These are phyloP conservation scores for Plasmodium coatneyi DNA, from an alignment of 169 alveolate species.

Conservation along the genomic window DNA sequence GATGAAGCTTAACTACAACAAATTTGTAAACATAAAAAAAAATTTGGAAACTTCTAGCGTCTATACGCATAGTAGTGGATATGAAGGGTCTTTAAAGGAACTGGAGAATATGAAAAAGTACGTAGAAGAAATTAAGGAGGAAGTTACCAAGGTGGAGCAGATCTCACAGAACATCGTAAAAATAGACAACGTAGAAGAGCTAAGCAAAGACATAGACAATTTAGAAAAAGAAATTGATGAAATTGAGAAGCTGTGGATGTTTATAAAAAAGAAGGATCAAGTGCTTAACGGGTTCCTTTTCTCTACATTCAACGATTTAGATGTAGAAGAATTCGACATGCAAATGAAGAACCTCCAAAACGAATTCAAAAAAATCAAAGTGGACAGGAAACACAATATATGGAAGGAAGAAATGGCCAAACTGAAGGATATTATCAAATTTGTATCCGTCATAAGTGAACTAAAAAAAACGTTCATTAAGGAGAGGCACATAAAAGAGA, in stretches of 20 bases:
- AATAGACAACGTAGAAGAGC: constrained; percentile 66
- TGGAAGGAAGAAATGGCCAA: constrained; percentile 62
- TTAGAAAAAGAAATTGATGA: constrained; percentile 39
- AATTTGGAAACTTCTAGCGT: constrained; percentile 52
- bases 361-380: constrained; percentile 58
- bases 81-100: constrained; percentile 35
- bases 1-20: constrained; percentile 35
- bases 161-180: constrained; percentile 40
- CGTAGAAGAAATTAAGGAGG: constrained; percentile 44
- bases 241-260: constrained; percentile 60
- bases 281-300: constrained; percentile 35
- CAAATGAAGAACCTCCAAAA: constrained; percentile 51
- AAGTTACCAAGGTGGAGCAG: constrained; percentile 26
- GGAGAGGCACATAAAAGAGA: constrained; percentile 68
- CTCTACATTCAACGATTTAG: constrained; percentile 39
- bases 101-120: constrained; percentile 53
- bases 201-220: constrained; percentile 42
- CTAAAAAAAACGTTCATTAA: constrained; percentile 42
- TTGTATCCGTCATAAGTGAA: constrained; percentile 53
- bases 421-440: constrained; percentile 43
- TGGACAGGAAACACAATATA: constrained; percentile 58
- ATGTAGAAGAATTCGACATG: constrained; percentile 62
- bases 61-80: constrained; percentile 48
- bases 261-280: constrained; percentile 64
- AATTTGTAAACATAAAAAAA: constrained; percentile 50